phyloP scores from a whole-genome alignment of 306 rosid genomes.

The Clitoria ternatea region DNA sequence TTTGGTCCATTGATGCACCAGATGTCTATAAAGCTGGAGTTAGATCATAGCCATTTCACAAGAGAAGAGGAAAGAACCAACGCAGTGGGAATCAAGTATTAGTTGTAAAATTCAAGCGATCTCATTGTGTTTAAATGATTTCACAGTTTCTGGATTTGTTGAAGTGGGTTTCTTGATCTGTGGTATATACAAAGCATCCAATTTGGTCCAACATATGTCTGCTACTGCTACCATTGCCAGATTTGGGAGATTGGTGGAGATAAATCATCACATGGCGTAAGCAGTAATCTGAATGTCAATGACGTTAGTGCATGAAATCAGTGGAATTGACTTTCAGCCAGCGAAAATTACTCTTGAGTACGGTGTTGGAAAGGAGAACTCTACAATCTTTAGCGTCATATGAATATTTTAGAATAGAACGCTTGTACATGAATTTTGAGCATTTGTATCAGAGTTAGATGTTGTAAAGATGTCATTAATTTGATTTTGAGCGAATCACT shows the following conservation, averaged over 20 bases:
- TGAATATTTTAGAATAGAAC: background rate
- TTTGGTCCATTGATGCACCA: background rate
- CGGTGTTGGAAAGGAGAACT: background rate
- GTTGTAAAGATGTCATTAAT: conserved; percentile 13
- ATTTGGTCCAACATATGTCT: conserved; percentile 8
- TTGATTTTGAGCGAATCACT: background rate
- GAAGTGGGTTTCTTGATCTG: conserved; percentile 19
- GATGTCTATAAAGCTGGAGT: conserved; percentile 16
- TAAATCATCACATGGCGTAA: conserved; percentile 3
- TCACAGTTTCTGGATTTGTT: conserved; percentile 16
- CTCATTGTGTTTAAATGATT: conserved; percentile 8
- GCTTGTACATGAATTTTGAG: conserved; percentile 36
- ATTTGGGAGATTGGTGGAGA: conserved; percentile 4
- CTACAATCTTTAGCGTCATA: background rate
- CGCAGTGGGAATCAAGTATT: background rate
- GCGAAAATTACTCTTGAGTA: background rate
- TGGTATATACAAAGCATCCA: conserved; percentile 19
- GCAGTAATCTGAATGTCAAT: conserved; percentile 12
- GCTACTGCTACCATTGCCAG: conserved; percentile 11
- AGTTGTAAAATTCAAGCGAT: background rate
- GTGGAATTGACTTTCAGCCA: conserved; percentile 6
- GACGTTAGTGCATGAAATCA: background rate
- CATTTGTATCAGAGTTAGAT: conserved; percentile 8
- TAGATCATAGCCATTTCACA: conserved; percentile 1
- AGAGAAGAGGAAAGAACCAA: conserved; percentile 14